Conservation (phyloP, 106 monocot species). For the Agapanthus africanus region DNA sequence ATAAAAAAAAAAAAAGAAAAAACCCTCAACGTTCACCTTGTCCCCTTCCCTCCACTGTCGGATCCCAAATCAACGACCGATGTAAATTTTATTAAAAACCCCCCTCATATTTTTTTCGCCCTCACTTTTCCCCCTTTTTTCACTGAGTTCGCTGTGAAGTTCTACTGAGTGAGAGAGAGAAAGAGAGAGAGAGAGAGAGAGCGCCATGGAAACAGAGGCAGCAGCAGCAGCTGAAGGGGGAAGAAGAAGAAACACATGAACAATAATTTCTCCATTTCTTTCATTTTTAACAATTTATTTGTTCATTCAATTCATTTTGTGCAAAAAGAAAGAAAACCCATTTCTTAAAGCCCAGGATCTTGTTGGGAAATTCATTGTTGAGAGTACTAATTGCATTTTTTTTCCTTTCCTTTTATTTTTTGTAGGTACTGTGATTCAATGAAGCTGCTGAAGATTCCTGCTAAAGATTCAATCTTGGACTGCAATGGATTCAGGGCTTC, state of each 20-base stretch:
- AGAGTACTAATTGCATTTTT: neutral
- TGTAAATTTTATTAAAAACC: neutral
- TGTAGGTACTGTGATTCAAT: neutral
- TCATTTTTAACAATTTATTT: neutral
- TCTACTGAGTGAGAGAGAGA: slow-evolving; percentile 2
- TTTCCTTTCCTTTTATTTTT: neutral
- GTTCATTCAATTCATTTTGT: neutral
- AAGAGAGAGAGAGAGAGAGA: slow-evolving; percentile 3
- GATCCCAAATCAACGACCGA: slow-evolving; percentile 27
- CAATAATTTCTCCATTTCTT: slow-evolving; percentile 2
- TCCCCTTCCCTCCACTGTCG: slow-evolving; percentile 13
- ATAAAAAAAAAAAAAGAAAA: neutral
- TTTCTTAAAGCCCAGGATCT: neutral
- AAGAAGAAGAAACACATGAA: slow-evolving; percentile 7
- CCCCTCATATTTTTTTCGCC: neutral
- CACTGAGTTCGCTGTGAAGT: neutral
- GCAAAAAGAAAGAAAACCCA: slow-evolving; percentile 1
- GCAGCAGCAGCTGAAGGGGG: neutral
- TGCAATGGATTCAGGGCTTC: neutral
- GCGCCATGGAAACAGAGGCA: neutral
- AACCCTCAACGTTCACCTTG: slow-evolving; percentile 21
- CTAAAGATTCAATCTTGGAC: neutral
- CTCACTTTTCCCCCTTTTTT: neutral
- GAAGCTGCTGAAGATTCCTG: neutral
- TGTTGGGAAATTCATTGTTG: neutral